Evolutionary conservation across 176 grass and related monocot species (phyloP), one percentile per base, ranked within the genome.

Genomic region (Pontederia crassipes): DNA sequence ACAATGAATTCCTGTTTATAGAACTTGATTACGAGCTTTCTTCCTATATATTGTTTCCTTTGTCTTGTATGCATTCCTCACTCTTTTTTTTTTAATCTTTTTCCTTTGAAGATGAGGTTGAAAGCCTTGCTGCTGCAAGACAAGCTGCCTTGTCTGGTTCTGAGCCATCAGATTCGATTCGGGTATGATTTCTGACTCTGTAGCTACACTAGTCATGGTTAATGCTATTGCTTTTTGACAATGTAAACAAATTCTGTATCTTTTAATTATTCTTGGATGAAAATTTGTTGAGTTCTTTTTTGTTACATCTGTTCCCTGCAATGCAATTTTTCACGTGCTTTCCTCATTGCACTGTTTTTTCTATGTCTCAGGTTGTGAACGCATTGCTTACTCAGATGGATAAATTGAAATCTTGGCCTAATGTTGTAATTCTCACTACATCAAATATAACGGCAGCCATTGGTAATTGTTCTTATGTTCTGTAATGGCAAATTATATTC

Each of bases 401-500:
- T 77, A 98, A 83, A 81, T 81, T 98, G 58, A 98, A 98, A 65
- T 87, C 87, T 68, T 98, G 87, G 93, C 93, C 93, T 74, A 98
- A 98, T 52, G 93, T 92, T 18, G 89, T 98, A 71, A 98, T 98
- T 83, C 73, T 98, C 64, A 98, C 93, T 58, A 98, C 93, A 79
- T 98, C 93, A 69, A 98, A 98, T 71, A 98, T 98, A 54, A 98
- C 93, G 27, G 81, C 93, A 76, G 93, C 93, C 51, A 98, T 98
- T 17, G 93, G 93, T 98, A 92, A 46, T 62, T 40, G 32, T 40
- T 40, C 6, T 40, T 40, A 40, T 40, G 32, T 40, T 40, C 32
- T 40, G 0, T 40, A 40, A 40, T 40, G 32, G 32, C 32, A 40
- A 40, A 40, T 40, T 40, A 7, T 7, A 40, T 40, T 40, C 6